Conservation (phyloP, 257 asterid genomes). For the Rauvolfia tetraphylla region DNA sequence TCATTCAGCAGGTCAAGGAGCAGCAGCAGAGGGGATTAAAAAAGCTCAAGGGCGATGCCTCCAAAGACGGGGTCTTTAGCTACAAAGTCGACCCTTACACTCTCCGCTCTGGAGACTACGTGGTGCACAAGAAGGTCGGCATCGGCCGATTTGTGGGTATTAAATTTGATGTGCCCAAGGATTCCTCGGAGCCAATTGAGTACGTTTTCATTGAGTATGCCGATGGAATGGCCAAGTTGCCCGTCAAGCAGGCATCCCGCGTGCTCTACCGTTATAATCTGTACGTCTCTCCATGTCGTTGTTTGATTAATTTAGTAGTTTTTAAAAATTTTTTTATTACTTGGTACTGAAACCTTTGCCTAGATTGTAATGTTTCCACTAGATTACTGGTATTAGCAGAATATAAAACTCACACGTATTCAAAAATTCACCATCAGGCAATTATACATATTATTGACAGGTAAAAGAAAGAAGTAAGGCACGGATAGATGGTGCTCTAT, state of each 20-base stretch:
- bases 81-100: conserved; percentile 87
- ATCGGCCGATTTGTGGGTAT: conserved; percentile 74
- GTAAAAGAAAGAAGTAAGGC: background rate
- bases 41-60: conserved; percentile 64
- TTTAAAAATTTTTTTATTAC: no score
- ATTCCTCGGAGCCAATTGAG: conserved; percentile 57
- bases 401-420: background rate
- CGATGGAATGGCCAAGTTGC: conserved; percentile 95
- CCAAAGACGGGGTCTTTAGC: conserved; percentile 30
- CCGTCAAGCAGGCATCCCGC: conserved; percentile 79
- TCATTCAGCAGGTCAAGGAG: conserved; percentile 74
- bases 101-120: conserved; percentile 77
- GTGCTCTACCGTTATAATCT: conserved; percentile 89
- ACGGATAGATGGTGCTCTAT: background rate
- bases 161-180: conserved; percentile 63
- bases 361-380: background rate
- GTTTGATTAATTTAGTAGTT: background rate
- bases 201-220: conserved; percentile 89
- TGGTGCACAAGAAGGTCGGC: conserved; percentile 91
- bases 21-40: conserved; percentile 91
- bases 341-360: background rate
- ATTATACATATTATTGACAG: background rate
- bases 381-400: background rate
- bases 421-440: background rate
- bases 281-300: conserved; percentile 31